Percentiles rank a stretch among this genome's conserved stretches.
These are phyloP conservation scores for Pythium sukuiense DNA, from an alignment of 352 stramenopile genomes.

Conservation along the genomic window DNA sequence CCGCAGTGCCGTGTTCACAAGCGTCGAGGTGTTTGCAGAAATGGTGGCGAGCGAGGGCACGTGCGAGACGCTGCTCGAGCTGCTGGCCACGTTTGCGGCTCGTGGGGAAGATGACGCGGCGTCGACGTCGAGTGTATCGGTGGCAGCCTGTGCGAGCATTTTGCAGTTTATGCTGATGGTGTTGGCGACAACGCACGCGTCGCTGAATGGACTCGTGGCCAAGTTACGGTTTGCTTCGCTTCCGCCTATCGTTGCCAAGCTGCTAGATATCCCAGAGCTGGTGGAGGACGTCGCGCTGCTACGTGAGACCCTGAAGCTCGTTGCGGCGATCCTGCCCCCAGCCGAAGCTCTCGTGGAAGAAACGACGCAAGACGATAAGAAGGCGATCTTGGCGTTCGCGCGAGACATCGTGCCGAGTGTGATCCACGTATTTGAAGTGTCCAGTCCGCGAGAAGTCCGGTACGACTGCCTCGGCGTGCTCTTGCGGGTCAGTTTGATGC, in stretches of 20 bases:
- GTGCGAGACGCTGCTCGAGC: conserved; percentile 33
- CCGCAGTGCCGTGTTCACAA: conserved; percentile 42
- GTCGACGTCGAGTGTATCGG: neutral
- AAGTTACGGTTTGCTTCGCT: conserved; percentile 43
- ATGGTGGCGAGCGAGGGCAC: conserved; percentile 49
- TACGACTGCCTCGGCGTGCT: conserved; percentile 61
- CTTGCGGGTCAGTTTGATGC: conserved; percentile 43
- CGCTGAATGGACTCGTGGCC: conserved; percentile 27
- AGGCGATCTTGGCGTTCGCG: conserved; percentile 35
- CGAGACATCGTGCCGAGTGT: conserved; percentile 51
- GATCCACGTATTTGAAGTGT: conserved; percentile 57
- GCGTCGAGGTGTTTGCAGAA: conserved; percentile 33
- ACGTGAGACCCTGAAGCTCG: conserved; percentile 56
- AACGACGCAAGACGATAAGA: conserved; percentile 14
- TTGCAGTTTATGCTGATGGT: conserved; percentile 23
- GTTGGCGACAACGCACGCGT: conserved; percentile 14
- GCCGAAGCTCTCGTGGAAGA: conserved; percentile 33
- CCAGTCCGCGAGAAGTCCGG: conserved; percentile 44
- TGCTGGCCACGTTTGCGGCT: conserved; percentile 16
- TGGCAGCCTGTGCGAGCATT: conserved; percentile 8
- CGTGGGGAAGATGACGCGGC: neutral
- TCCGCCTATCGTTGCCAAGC: conserved; percentile 42
- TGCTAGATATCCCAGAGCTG: conserved; percentile 44
- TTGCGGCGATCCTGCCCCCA: conserved; percentile 49
- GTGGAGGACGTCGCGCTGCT: conserved; percentile 48